These are phyloP conservation scores for Cladophialophora immunda DNA, from an alignment of 2,329 filamentous ascomycete species.

Conservation along the genomic window DNA sequence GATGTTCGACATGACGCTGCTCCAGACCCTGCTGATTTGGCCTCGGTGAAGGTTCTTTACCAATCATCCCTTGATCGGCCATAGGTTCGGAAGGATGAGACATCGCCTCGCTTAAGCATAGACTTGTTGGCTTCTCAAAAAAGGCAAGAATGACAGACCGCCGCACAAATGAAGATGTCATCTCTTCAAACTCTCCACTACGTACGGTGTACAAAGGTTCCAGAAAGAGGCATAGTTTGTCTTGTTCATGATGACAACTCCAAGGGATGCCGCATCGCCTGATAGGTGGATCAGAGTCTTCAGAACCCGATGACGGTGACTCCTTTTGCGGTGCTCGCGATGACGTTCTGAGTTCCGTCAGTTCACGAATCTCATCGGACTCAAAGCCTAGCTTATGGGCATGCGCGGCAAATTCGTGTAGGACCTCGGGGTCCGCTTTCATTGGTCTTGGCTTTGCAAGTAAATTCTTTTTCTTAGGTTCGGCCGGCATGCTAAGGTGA, in stretches of 20 bases:
- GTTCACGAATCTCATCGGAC: conserved; percentile 1
- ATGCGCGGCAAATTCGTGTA: not conserved
- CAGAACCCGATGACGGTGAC: conserved; percentile 5
- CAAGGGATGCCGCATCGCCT: not conserved
- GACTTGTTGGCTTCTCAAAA: not conserved
- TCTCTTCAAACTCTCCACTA: not conserved
- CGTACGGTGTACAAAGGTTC: not conserved
- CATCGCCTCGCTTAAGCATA: not conserved
- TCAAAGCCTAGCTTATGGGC: not conserved
- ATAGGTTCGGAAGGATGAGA: not conserved
- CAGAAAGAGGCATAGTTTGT: not conserved
- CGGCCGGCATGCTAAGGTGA: conserved; percentile 12
- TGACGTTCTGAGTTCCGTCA: conserved; percentile 8
- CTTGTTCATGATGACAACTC: not conserved
- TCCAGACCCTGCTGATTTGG: not conserved
- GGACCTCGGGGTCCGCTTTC: not conserved
- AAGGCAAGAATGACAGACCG: not conserved
- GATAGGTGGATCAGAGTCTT: not conserved
- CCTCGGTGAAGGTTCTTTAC: not conserved
- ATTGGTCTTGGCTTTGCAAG: conserved; percentile 10
- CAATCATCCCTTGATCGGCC: not conserved
- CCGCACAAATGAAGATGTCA: not conserved
- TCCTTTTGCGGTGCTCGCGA: conserved; percentile 12
- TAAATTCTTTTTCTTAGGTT: conserved; percentile 21
- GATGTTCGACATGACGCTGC: not conserved